Base-by-base conservation (phyloP, 148 eudicot species). In the Diospyros lotus region DNA sequence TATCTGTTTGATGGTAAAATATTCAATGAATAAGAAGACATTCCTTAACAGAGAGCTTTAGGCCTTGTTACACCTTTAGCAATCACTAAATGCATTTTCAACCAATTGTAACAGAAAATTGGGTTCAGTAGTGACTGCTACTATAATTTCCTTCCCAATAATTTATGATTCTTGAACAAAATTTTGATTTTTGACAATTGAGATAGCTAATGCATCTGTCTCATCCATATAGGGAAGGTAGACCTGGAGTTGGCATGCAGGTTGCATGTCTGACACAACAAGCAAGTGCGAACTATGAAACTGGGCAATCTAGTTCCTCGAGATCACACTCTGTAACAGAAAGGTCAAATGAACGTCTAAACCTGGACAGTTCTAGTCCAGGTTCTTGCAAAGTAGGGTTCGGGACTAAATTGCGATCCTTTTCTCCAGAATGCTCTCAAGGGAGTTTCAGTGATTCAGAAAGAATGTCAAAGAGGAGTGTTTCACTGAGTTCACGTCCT, bases 301-400 rank as follows among this genome's bases (percentile, higher is more conserved):
- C 74, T 75, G 80, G 74, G 51, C 73, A 72, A 42, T 59, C 70
- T 39, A 73, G 66, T 63, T 67, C 81, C 76, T 75, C 44, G 58
- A 78, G 77, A 62, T 81, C 85, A 42, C 80, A 50, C n/a, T 80
- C 86, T 45, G 80, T 58, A 58, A 41, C 5, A 55, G 87, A 79
- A 75, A 64, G 79, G 60, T 15, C 40, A 45, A 63, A 44, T 71
- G 77, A 48, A n/a, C 73, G 13, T 15, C 54, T 50, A 45, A 51
- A 55, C 38, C 48, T 44, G 13, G 54, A 38, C 54, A 51, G 28
- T 65, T 54, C 78, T 3, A 69, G 10, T 66, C 53, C 43, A 48
- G 55, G 71, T 4, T 60, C 53, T 52, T 73, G 75, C 64, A 80
- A 81, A 79, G 71, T 45, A 50, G 56, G 3, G 60, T 84, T 85